A percentile compares a stretch with the other conserved stretches of the same genome.
Conservation (phyloP, 768 basidiomycete genomes). For the Lentinula detonsa region DNA sequence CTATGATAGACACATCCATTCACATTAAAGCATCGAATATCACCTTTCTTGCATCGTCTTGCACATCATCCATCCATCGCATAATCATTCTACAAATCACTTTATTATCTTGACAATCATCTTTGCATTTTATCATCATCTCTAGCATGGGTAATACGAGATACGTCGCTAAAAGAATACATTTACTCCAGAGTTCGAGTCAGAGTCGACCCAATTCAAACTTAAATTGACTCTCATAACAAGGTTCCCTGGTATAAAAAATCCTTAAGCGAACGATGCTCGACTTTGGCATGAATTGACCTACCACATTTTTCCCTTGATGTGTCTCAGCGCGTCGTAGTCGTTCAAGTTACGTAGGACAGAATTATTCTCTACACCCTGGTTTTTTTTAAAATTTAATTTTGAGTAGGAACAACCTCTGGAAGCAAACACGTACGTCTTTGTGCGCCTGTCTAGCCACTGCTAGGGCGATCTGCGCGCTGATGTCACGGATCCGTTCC, state of each 20-base stretch:
- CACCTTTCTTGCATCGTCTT: too few relatives aligned
- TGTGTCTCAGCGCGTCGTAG: slow-evolving; percentile 38
- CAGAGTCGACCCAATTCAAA: background rate
- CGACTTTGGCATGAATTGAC: background rate
- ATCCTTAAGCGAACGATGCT: background rate
- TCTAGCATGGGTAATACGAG: too few relatives aligned
- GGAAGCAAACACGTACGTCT: slow-evolving; percentile 34
- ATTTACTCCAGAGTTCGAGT: background rate
- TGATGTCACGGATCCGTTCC: slow-evolving; percentile 59
- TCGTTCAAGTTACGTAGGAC: slow-evolving; percentile 44
- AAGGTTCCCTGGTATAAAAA: slow-evolving; percentile 2
- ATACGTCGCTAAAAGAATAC: too few relatives aligned
- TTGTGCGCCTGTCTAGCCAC: slow-evolving; percentile 61
- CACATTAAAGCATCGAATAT: too few relatives aligned
- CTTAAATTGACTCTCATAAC: background rate
- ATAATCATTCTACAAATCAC: too few relatives aligned
- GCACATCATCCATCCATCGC: too few relatives aligned
- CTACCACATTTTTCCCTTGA: slow-evolving; percentile 51
- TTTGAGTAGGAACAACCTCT: background rate
- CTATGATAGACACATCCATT: too few relatives aligned
- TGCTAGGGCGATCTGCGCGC: slow-evolving; percentile 52
- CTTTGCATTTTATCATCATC: too few relatives aligned
- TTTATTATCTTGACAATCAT: too few relatives aligned
- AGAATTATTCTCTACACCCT: slow-evolving; percentile 40
- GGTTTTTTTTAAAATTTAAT: background rate